Percentiles rank a stretch among this genome's conserved stretches.
phyloP scores from a whole-genome alignment of 2,329 filamentous ascomycete species.

The Trichoderma pleuroti region DNA sequence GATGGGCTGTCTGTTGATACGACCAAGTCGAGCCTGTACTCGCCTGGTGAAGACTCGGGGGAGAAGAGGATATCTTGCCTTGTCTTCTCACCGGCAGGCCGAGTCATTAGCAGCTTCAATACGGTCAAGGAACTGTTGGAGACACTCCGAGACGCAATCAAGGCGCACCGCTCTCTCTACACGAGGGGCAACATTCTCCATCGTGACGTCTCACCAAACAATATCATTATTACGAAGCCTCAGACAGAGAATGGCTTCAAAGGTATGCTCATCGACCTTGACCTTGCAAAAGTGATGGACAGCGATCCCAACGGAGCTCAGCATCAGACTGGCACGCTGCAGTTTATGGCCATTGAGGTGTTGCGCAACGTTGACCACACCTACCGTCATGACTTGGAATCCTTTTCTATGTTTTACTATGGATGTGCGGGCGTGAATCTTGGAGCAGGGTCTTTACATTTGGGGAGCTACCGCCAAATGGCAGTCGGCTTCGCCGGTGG shows the following conservation, averaged over 20 bases:
- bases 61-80: slow-evolving; percentile 21
- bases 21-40: slow-evolving; percentile 15
- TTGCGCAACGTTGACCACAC: slow-evolving; percentile 30
- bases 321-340: slow-evolving; percentile 30
- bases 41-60: slow-evolving; percentile 13
- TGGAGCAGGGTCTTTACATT: not conserved
- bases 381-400: slow-evolving; percentile 21
- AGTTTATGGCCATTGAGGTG: slow-evolving; percentile 36
- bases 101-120: slow-evolving; percentile 13
- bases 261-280: slow-evolving; percentile 19
- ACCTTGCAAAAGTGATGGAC: slow-evolving; percentile 21
- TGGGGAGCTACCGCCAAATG: not conserved
- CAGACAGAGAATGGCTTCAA: slow-evolving; percentile 13
- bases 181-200: slow-evolving; percentile 4
- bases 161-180: slow-evolving; percentile 14
- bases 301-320: slow-evolving; percentile 24
- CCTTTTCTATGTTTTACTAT: slow-evolving; percentile 22
- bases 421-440: slow-evolving; percentile 19
- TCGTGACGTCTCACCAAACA: slow-evolving; percentile 17
- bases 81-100: slow-evolving; percentile 16
- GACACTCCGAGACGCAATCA: slow-evolving; percentile 13
- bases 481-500: slow-evolving; percentile 14
- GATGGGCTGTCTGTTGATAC: not conserved
- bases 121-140: slow-evolving; percentile 16
- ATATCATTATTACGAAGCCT: slow-evolving; percentile 18